A percentile compares a stretch with the other conserved stretches of the same genome.
phyloP scores from a whole-genome alignment of 768 basidiomycete genomes.

The Kondoa malvinella region DNA sequence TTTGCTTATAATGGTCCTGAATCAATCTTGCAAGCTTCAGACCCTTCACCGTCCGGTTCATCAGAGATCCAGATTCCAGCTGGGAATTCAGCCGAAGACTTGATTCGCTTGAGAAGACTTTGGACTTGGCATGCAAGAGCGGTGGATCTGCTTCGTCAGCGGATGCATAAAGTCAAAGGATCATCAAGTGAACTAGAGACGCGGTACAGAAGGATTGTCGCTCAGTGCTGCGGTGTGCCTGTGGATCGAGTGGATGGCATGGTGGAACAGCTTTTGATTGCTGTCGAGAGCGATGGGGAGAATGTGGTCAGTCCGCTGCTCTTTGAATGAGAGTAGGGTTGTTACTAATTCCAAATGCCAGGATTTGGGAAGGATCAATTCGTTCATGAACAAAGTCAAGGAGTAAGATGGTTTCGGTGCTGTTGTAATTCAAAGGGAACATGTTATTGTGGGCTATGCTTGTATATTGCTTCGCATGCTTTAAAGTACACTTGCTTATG shows the following conservation, averaged over 20 bases:
- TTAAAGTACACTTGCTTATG: too few relatives aligned
- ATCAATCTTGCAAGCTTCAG: slow-evolving; percentile 48
- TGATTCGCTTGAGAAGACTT: slow-evolving; percentile 58
- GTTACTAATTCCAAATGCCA: not conserved
- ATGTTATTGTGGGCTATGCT: too few relatives aligned
- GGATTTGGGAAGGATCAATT: not conserved
- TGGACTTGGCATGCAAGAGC: slow-evolving; percentile 68
- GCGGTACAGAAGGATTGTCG: slow-evolving; percentile 68
- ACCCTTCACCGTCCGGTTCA: slow-evolving; percentile 27
- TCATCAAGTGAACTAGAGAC: slow-evolving; percentile 65
- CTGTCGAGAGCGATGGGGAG: slow-evolving; percentile 43
- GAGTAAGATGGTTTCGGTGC: too few relatives aligned
- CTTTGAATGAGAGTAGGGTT: not conserved
- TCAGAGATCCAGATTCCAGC: not conserved
- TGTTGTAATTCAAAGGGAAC: too few relatives aligned
- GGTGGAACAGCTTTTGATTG: slow-evolving; percentile 66
- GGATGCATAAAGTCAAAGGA: slow-evolving; percentile 54
- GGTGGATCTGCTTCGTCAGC: slow-evolving; percentile 53
- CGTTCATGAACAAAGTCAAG: not conserved
- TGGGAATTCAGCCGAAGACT: slow-evolving; percentile 32
- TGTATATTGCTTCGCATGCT: too few relatives aligned
- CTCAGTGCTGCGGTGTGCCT: slow-evolving; percentile 68
- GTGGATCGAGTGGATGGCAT: slow-evolving; percentile 83
- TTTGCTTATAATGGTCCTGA: slow-evolving; percentile 35
- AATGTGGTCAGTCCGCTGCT: not conserved